Percentiles rank a stretch among this genome's conserved stretches.
Conservation (phyloP, 148 eudicot species). For the Spergularia marina region DNA sequence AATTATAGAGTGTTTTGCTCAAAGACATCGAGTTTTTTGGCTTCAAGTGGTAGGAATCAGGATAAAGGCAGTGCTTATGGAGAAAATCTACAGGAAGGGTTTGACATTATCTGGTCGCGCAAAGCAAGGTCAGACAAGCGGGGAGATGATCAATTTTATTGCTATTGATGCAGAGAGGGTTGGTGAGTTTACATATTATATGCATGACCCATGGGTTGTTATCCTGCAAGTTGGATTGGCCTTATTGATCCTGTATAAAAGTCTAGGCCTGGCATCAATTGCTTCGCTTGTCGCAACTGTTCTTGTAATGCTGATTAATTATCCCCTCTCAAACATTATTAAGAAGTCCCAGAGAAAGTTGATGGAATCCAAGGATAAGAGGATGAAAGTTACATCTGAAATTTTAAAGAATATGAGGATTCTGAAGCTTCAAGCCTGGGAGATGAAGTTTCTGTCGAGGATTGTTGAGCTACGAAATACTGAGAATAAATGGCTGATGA, state of each 20-base stretch:
- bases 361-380: conserved; percentile 39
- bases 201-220: conserved; percentile 42
- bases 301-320: conserved; percentile 35
- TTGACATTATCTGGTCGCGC: conserved; percentile 36
- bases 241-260: conserved; percentile 31
- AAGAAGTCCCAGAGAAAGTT: conserved; percentile 33
- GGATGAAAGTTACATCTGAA: conserved; percentile 45
- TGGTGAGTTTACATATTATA: conserved; percentile 32
- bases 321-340: conserved; percentile 30
- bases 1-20: conserved; percentile 35
- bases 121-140: conserved; percentile 39
- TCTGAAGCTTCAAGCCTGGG: conserved; percentile 48
- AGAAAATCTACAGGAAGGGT: conserved; percentile 35
- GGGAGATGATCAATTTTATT: conserved; percentile 42
- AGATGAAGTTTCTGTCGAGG: conserved; percentile 42
- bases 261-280: conserved; percentile 40
- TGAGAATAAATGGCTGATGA: conserved; percentile 37
- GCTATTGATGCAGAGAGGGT: conserved; percentile 40
- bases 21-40: conserved; percentile 34
- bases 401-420: conserved; percentile 43
- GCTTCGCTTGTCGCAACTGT: conserved; percentile 35
- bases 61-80: conserved; percentile 29
- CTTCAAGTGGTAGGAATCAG: conserved; percentile 31
- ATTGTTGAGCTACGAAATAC: conserved; percentile 33
- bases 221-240: conserved; percentile 32